Evolutionary conservation across 768 basidiomycete species (phyloP).

Genomic region (Leucosporidium scottii): DNA sequence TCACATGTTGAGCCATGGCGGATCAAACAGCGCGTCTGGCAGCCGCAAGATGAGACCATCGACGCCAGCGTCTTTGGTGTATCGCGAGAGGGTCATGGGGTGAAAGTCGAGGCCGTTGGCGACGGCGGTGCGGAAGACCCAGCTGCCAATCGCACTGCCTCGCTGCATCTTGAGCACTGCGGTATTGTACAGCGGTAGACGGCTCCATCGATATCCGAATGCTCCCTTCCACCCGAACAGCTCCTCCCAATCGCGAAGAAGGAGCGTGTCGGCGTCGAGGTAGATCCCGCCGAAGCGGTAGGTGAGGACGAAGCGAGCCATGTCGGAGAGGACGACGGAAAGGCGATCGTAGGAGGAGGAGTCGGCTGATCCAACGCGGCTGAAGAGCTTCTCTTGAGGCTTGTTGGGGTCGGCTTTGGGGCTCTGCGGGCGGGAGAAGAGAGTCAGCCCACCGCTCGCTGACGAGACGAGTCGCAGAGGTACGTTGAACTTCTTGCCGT

Average conservation of each 20-base stretch:
- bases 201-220: conserved; percentile 94
- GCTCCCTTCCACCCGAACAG: conserved; percentile 95
- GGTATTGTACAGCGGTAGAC: conserved; percentile 88
- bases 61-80: conserved; percentile 79
- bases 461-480: not conserved
- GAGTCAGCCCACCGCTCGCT: not conserved
- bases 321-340: conserved; percentile 88
- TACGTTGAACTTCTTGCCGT: conserved; percentile 53
- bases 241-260: conserved; percentile 97
- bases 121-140: conserved; percentile 87
- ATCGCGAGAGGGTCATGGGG: conserved; percentile 86
- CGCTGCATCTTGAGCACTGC: conserved; percentile 92
- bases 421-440: not conserved
- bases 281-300: conserved; percentile 95
- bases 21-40: conserved; percentile 92
- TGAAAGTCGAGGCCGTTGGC: conserved; percentile 95
- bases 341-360: conserved; percentile 79
- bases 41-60: conserved; percentile 77
- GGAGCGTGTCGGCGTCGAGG: conserved; percentile 91
- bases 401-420: conserved; percentile 14
- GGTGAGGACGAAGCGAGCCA: conserved; percentile 95
- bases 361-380: conserved; percentile 83
- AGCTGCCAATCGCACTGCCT: conserved; percentile 80
- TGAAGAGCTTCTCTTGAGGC: conserved; percentile 54
- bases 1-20: conserved; percentile 83